Base-by-base conservation (phyloP, 2,329 filamentous ascomycete species). In the Cladosporium sp. region DNA sequence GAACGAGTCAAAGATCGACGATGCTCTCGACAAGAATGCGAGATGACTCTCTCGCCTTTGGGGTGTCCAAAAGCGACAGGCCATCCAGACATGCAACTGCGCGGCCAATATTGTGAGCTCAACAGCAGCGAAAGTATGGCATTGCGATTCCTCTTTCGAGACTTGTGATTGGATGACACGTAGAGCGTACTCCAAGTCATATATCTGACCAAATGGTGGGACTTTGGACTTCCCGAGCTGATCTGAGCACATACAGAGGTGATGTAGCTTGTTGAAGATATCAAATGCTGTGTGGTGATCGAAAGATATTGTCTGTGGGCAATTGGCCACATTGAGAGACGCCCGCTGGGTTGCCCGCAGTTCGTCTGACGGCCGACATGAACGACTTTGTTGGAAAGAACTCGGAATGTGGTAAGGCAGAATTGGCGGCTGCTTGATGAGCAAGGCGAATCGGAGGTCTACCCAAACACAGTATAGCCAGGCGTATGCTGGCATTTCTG, bases 51-150 rank as follows among this genome's bases (percentile, higher is more conserved):
- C 51, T 22, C 51, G 39, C 12, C 51, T 30, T 43, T 55, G 51
- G n/a, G 51, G 51, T 15, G 51, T 55, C 51, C 51, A 55, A n/a
- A 55, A 55, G 39, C 51, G 51, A 37, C 39, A 55, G 11, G 39
- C 51, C 51, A 55, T 55, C 51, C 51, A 55, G 28, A 55, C 25
- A 19, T 54, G 51, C n/a, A 54, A 30, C 11, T 54, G 51, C 11
- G 12, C 38, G 12, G 51, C 37, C 11, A 40, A 8, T 3, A 42
- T 43, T 11, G 25, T 22, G 22, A 54, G 51, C 14, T 42, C 37
- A 30, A 19, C 9, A 7, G 38, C 38, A 15, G 51, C 37, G 15
- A 37, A 12, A n/a, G 20, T 42, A 11, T 19, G 38, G 37, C 22
- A 19, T 30, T 30, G 20, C 6, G 20, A 19, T 3, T 20, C 22